Percentiles rank a stretch among this genome's conserved stretches.
These are phyloP conservation scores for Gyrodon lividus DNA, from an alignment of 768 basidiomycete genomes.

Conservation along the genomic window DNA sequence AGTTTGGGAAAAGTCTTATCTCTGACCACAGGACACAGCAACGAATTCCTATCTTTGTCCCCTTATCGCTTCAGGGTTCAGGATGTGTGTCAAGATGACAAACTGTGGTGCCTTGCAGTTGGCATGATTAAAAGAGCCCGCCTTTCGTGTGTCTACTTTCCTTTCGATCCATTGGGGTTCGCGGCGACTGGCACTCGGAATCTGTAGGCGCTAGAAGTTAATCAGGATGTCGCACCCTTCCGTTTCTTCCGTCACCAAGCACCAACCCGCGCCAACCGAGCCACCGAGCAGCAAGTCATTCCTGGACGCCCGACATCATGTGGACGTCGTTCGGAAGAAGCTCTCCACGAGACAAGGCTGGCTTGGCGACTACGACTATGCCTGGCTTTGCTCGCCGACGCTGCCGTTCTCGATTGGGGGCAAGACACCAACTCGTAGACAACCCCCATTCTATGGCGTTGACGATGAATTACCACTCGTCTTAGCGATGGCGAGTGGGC, in stretches of 20 bases:
- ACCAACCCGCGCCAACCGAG: constrained; percentile 16
- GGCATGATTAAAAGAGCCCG: neutral
- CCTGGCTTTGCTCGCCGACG: constrained; percentile 66
- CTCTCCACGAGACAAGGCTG: constrained; percentile 61
- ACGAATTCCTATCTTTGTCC: neutral
- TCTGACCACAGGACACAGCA: neutral
- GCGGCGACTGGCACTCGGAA: neutral
- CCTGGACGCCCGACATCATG: constrained; percentile 7
- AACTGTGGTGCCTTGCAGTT: neutral
- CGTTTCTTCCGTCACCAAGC: constrained; percentile 9
- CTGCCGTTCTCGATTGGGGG: constrained; percentile 54
- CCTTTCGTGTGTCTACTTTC: neutral
- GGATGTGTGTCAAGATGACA: neutral
- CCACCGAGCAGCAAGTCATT: constrained; percentile 10
- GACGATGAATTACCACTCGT: constrained; percentile 70
- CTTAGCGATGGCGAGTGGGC: constrained; percentile 69
- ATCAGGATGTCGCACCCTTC: constrained; percentile 14
- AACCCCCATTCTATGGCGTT: constrained; percentile 75
- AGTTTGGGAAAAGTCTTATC: no score
- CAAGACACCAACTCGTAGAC: constrained; percentile 22
- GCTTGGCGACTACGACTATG: constrained; percentile 84
- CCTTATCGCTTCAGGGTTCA: neutral
- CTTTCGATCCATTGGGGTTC: neutral
- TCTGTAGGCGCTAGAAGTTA: neutral
- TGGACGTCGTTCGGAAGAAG: constrained; percentile 29